Percentiles rank a stretch among this genome's conserved stretches.
phyloP scores from a whole-genome alignment of 2,329 filamentous ascomycete species.

The Hortaea sp. region DNA sequence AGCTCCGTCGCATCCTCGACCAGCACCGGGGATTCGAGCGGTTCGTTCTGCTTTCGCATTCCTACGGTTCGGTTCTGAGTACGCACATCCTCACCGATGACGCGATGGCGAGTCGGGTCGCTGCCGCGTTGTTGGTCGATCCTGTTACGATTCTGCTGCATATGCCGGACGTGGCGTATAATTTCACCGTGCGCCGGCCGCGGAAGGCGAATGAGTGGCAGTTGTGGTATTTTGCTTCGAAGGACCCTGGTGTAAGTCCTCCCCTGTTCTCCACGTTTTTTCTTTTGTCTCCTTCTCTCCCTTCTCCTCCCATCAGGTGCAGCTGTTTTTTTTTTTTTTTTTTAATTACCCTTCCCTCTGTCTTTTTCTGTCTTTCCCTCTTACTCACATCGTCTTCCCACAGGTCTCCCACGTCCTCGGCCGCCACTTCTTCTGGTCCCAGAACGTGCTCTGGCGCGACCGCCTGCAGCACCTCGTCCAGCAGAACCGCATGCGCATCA shows the following conservation, averaged over 20 bases:
- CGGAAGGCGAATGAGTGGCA: slow-evolving; percentile 57
- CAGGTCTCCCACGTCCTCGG: slow-evolving; percentile 37
- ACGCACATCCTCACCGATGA: slow-evolving; percentile 50
- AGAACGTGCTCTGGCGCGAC: slow-evolving; percentile 62
- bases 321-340: no score
- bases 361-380: no score
- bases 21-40: slow-evolving; percentile 49
- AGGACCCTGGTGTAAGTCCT: slow-evolving; percentile 52
- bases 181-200: slow-evolving; percentile 46
- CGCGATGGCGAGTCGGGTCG: slow-evolving; percentile 36
- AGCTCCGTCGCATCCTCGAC: slow-evolving; percentile 49
- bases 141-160: slow-evolving; percentile 60
- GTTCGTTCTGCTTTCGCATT: slow-evolving; percentile 52
- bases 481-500: slow-evolving; percentile 31
- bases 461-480: slow-evolving; percentile 40
- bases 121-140: slow-evolving; percentile 45
- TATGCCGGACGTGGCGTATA: slow-evolving; percentile 60
- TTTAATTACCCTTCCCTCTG: no score
- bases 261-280: no score
- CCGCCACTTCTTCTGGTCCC: slow-evolving; percentile 60
- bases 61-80: slow-evolving; percentile 53
- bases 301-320: no score
- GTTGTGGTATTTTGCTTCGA: slow-evolving; percentile 60
- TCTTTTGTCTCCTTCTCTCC: no score
- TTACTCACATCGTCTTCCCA: no score